phyloP scores from a whole-genome alignment of 169 alveolate genomes.

The Cryptosporidium bovis region DNA sequence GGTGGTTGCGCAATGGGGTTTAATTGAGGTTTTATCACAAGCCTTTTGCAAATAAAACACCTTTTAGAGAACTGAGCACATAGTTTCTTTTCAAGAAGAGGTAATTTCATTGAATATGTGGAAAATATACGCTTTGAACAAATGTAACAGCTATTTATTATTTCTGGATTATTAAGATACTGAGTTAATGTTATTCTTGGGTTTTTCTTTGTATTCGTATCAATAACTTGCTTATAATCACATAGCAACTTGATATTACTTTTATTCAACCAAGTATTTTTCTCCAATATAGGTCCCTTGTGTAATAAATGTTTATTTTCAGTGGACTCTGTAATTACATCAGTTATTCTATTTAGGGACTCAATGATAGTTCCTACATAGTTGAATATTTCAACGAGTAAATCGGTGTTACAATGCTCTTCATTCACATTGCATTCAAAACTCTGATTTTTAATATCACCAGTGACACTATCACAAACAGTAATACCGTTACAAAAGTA shows the following conservation, averaged over 20 bases:
- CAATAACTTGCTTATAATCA: no score
- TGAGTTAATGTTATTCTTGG: conserved; percentile 5
- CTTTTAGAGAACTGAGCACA: conserved; percentile 73
- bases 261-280: neutral
- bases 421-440: no score
- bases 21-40: conserved; percentile 77
- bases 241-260: neutral
- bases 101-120: conserved; percentile 1
- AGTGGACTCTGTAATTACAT: neutral
- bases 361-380: no score
- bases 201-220: neutral
- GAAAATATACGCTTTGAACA: neutral
- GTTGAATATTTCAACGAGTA: neutral
- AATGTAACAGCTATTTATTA: conserved; percentile 31
- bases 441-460: no score
- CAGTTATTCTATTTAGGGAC: neutral
- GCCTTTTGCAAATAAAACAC: conserved; percentile 74
- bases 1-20: conserved; percentile 74
- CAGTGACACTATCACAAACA: no score
- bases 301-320: neutral
- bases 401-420: neutral
- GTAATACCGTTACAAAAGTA: no score
- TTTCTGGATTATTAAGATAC: conserved; percentile 52
- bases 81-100: conserved; percentile 2
- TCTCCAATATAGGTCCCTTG: neutral